Percentiles rank a stretch among this genome's conserved stretches.
Evolutionary conservation across 306 rosid genomes (phyloP).

Genomic region (Leucaena leucocephala): DNA sequence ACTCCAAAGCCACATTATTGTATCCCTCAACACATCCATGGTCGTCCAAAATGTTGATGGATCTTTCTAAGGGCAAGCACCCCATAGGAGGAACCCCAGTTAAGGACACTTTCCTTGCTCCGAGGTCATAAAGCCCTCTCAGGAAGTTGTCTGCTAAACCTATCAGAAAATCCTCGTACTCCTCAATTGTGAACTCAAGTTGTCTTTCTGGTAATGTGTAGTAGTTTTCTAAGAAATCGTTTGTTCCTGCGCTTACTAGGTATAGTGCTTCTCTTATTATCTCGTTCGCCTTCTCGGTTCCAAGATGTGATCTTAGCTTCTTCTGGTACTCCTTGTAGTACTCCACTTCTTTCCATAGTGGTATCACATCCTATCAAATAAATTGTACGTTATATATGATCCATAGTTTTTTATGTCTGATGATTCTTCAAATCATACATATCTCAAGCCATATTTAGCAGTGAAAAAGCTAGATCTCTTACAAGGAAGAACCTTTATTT

Average conservation of each 20-base stretch:
- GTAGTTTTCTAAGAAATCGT: constrained; percentile 68
- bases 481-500: neutral
- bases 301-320: constrained; percentile 44
- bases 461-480: neutral
- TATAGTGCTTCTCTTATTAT: constrained; percentile 54
- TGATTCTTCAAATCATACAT: neutral
- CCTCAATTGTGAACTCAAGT: constrained; percentile 38
- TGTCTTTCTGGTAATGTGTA: constrained; percentile 42
- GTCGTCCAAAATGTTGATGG: constrained; percentile 43
- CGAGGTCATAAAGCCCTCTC: constrained; percentile 46
- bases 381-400: neutral
- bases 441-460: neutral
- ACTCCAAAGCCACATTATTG: constrained; percentile 58
- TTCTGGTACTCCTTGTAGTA: constrained; percentile 60
- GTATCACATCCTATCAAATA: constrained; percentile 53
- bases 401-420: too few species aligned
- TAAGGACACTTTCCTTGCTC: constrained; percentile 63
- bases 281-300: constrained; percentile 44
- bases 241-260: constrained; percentile 66
- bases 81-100: constrained; percentile 71
- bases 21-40: constrained; percentile 49
- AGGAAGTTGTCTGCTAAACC: constrained; percentile 53
- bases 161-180: constrained; percentile 57
- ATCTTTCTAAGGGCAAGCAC: constrained; percentile 66
- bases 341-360: constrained; percentile 73